Evolutionary conservation across 139 green algal genomes (phyloP), one percentile per base, ranked within the genome.

Genomic region (Coelastrella sp.): DNA sequence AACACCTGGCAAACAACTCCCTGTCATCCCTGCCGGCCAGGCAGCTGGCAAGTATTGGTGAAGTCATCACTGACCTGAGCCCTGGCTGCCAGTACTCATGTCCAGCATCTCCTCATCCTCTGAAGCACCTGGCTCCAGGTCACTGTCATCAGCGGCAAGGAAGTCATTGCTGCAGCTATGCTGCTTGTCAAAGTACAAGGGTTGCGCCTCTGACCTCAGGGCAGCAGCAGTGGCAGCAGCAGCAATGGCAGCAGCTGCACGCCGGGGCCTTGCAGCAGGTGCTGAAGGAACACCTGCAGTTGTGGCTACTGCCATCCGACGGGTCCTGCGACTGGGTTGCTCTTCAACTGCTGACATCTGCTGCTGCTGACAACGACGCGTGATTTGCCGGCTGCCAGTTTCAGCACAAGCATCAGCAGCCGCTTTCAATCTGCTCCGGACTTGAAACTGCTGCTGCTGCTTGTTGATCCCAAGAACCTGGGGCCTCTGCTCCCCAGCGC

Each of bases 201-300:
- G 79, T 57, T 85, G 79, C 20, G 60, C 57, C 79, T 85, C 79
- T 70, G 49, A 72, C 57, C 24, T n/a, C 79, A 85, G 57, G 14
- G 79, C 79, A 72, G 79, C 79, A 70, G 79, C 79, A 72, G 79
- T 85, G 56, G 79, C 79, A 22, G 79, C 79, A 72, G 79, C 49
- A 57, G 79, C 79, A 72, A 57, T 57, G 19, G 57, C 79, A 57
- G 79, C 79, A 72, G 79, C 79, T 22, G 79, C 79, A 68, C 79
- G 79, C 14, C 79, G 79, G 3, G 57, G 79, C 35, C 79, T n/a
- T 60, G 10, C 56, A 57, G 79, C 57, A 61, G 25, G 8, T 10
- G 57, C 79, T 27, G 56, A 19, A 35, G 56, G 8, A 22, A 10
- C 11, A 17, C 24, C n/a, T 57, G 9, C n/a, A 86, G 59, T 59